Conservation (phyloP, 805 yeast species). For the Cyberlindnera galapagoensis region DNA sequence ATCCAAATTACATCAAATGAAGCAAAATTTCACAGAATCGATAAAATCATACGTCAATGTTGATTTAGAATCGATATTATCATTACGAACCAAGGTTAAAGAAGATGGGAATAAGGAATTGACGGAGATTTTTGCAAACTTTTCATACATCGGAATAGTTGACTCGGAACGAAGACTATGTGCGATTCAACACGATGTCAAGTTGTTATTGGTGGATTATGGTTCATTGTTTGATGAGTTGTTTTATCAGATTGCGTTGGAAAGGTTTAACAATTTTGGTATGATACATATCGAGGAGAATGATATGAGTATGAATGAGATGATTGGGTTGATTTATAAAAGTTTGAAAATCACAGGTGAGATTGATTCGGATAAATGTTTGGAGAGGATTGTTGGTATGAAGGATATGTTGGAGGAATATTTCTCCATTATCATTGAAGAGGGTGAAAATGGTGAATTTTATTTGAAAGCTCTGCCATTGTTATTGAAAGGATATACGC, state of each 20-base stretch:
- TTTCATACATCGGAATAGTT: slow-evolving; percentile 76
- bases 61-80: slow-evolving; percentile 50
- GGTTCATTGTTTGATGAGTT: slow-evolving; percentile 59
- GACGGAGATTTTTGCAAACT: slow-evolving; percentile 61
- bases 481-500: slow-evolving; percentile 55
- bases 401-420: slow-evolving; percentile 78
- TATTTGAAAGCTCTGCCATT: slow-evolving; percentile 55
- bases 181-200: slow-evolving; percentile 81
- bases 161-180: slow-evolving; percentile 65
- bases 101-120: slow-evolving; percentile 40
- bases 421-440: slow-evolving; percentile 46
- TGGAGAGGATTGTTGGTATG: slow-evolving; percentile 39
- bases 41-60: slow-evolving; percentile 33
- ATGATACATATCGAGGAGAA: slow-evolving; percentile 33
- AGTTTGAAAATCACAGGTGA: slow-evolving; percentile 11
- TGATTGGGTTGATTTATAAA: slow-evolving; percentile 9
- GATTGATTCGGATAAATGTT: slow-evolving; percentile 22
- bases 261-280: slow-evolving; percentile 83
- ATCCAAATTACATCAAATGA: background rate
- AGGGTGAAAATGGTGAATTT: slow-evolving; percentile 23
- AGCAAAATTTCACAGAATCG: no score
- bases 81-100: slow-evolving; percentile 47
- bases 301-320: slow-evolving; percentile 4
- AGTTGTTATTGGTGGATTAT: slow-evolving; percentile 74
- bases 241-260: slow-evolving; percentile 74